Percentiles rank a stretch among this genome's conserved stretches.
phyloP scores from a whole-genome alignment of 495 filamentous ascomycete species.

The Recurvomyces mirabilis region DNA sequence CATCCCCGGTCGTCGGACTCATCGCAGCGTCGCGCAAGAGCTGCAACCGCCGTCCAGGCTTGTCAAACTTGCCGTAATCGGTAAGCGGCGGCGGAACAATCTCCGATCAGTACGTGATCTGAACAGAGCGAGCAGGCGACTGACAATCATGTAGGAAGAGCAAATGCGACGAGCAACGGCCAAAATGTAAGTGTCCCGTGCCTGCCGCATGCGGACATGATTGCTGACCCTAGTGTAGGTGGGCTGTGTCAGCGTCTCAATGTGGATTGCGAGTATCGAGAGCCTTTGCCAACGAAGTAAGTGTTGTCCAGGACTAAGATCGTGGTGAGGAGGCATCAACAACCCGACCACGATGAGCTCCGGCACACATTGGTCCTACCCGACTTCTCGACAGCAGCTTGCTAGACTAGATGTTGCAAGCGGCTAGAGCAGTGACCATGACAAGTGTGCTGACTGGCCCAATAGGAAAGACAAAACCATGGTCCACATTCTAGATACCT shows the following conservation, averaged over 20 bases:
- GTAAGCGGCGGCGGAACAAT: constrained; percentile 2
- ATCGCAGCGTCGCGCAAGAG: constrained; percentile 22
- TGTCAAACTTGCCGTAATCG: constrained; percentile 28
- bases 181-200: constrained; percentile 20
- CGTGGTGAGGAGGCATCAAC: too few species aligned
- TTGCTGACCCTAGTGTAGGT: constrained; percentile 6
- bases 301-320: too few species aligned
- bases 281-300: constrained; percentile 54
- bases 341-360: too few species aligned
- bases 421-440: constrained; percentile 2
- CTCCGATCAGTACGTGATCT: background rate
- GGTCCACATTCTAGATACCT: constrained; percentile 45
- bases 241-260: constrained; percentile 31
- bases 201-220: background rate
- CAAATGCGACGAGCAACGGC: constrained; percentile 27
- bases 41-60: constrained; percentile 28
- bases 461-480: constrained; percentile 54
- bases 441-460: constrained; percentile 1
- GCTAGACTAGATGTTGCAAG: too few species aligned
- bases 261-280: constrained; percentile 48
- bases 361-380: too few species aligned
- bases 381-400: background rate
- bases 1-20: background rate
- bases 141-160: constrained; percentile 20
- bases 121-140: too few species aligned